phyloP scores from a whole-genome alignment of 768 basidiomycete genomes.

The Dentipellis sp. region DNA sequence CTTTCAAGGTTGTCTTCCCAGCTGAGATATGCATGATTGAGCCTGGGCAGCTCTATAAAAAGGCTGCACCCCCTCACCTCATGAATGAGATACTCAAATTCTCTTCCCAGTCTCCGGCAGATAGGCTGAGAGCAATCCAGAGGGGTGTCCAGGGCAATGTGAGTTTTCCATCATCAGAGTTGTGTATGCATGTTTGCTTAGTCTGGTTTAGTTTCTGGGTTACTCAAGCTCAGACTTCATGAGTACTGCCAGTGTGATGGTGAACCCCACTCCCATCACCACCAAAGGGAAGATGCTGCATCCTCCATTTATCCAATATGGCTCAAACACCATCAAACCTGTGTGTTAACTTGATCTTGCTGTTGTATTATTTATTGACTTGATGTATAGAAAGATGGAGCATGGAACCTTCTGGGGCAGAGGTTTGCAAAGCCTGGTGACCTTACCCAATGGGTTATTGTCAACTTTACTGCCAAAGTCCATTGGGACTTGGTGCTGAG shows the following conservation, averaged over 20 bases:
- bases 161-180: not conserved
- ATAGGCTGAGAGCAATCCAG: conserved; percentile 8
- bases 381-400: conserved; percentile 1
- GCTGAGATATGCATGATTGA: conserved; percentile 12
- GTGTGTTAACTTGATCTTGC: not conserved
- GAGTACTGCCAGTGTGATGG: conserved; percentile 9
- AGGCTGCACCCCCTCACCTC: conserved; percentile 5
- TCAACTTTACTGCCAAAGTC: not conserved
- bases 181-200: not conserved
- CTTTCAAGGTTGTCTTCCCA: conserved; percentile 6
- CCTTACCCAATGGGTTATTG: not conserved
- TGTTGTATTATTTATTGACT: not conserved
- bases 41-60: conserved; percentile 13
- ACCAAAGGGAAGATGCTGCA: conserved; percentile 5
- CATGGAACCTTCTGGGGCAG: conserved; percentile 12
- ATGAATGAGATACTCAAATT: conserved; percentile 9
- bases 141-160: conserved; percentile 9
- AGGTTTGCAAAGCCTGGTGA: conserved; percentile 4
- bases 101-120: conserved; percentile 3
- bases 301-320: conserved; percentile 9
- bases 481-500: not conserved
- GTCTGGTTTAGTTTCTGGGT: conserved; percentile 7
- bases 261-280: conserved; percentile 5
- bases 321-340: not conserved
- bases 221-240: conserved; percentile 11